Percentiles rank a stretch among this genome's conserved stretches.
Conservation (phyloP, 768 basidiomycete genomes). For the Collybiopsis confluens region DNA sequence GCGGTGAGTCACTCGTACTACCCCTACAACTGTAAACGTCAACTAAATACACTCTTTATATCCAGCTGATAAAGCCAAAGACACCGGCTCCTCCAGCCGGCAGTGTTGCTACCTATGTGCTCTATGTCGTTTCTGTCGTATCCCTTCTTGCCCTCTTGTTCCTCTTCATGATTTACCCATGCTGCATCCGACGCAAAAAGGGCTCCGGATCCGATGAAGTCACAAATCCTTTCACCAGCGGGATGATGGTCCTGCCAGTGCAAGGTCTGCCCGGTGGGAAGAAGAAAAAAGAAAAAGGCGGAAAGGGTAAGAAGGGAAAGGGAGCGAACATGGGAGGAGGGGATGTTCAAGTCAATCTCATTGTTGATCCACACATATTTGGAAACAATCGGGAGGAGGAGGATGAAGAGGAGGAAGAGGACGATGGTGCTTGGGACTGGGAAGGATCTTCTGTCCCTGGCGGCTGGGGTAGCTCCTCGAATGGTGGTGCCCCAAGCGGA, state of each 20-base stretch:
- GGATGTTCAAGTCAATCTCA: conserved; percentile 69
- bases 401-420: conserved; percentile 34
- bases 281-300: conserved; percentile 36
- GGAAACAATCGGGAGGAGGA: conserved; percentile 31
- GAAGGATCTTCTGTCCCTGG: conserved; percentile 26
- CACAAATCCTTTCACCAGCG: conserved; percentile 26
- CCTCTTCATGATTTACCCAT: conserved; percentile 56
- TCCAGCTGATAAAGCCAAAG: conserved; percentile 53
- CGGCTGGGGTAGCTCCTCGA: conserved; percentile 23
- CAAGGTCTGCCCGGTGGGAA: conserved; percentile 44
- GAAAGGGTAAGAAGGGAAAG: conserved; percentile 36
- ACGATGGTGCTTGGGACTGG: conserved; percentile 20
- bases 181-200: conserved; percentile 38
- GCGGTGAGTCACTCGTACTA: conserved; percentile 38
- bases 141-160: conserved; percentile 49
- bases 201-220: conserved; percentile 5
- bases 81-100: conserved; percentile 51
- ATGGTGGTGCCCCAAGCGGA: conserved; percentile 22
- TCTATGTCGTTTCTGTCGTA: conserved; percentile 54
- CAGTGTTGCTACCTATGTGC: conserved; percentile 48
- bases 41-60: conserved; percentile 12
- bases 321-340: conserved; percentile 31
- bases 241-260: conserved; percentile 64
- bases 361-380: conserved; percentile 64
- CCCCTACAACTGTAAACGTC: not conserved